Conservation (phyloP, 306 rosid species). For the Quercus variabilis region DNA sequence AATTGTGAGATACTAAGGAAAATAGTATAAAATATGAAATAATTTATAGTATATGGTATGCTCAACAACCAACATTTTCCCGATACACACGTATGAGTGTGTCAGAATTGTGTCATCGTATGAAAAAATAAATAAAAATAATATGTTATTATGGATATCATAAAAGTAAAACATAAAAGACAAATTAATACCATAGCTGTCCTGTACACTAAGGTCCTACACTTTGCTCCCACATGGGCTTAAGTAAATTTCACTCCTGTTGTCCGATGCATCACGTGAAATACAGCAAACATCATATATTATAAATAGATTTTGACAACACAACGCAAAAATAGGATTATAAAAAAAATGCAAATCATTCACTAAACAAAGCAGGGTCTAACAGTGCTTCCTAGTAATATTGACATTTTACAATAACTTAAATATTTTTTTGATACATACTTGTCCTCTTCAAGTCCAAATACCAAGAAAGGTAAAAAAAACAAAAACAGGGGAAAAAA, state of each 20-base stretch:
- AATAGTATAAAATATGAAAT: no score
- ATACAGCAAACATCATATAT: conserved; percentile 32
- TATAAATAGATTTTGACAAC: conserved; percentile 8
- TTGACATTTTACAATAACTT: conserved; percentile 32
- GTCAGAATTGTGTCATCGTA: not conserved
- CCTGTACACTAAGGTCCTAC: conserved; percentile 28
- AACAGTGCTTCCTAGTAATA: conserved; percentile 29
- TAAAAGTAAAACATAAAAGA: conserved; percentile 12
- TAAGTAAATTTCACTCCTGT: conserved; percentile 41
- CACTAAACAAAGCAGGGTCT: conserved; percentile 22
- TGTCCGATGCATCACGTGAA: conserved; percentile 34
- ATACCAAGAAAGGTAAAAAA: not conserved
- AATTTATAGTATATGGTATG: no score
- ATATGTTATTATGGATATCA: not conserved
- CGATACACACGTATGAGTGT: not conserved
- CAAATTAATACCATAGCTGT: conserved; percentile 23
- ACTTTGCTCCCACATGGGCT: conserved; percentile 48
- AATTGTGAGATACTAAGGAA: no score
- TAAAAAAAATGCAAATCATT: not conserved
- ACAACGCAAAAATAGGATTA: not conserved
- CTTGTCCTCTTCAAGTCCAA: conserved; percentile 35
- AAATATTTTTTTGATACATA: conserved; percentile 24
- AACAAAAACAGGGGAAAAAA: conserved; percentile 7
- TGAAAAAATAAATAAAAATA: conserved; percentile 16
- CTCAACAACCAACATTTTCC: no score